Conservation (phyloP, 1,284 basidiomycete species). For the Sporisorium exsertum region DNA sequence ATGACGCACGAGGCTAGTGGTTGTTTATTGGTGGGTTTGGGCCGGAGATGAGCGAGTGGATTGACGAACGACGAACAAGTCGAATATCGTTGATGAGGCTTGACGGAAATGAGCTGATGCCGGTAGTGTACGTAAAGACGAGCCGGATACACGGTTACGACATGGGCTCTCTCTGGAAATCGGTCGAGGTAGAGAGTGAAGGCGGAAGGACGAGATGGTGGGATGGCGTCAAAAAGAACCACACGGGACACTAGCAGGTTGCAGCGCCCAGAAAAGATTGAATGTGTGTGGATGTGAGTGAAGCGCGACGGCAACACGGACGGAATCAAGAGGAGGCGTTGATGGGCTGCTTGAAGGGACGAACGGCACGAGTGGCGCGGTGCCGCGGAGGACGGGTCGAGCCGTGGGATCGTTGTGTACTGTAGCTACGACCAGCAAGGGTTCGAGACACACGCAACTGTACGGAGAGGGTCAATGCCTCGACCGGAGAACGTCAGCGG, state of each 20-base stretch:
- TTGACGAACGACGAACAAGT: background rate
- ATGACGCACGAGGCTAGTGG: constrained; percentile 7
- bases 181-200: background rate
- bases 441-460: background rate
- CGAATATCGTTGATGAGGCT: background rate
- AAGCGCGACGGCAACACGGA: background rate
- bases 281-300: background rate
- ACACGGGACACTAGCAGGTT: background rate
- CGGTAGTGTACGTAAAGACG: background rate
- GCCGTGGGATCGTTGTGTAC: background rate
- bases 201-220: background rate
- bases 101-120: background rate
- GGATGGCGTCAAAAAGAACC: background rate
- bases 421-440: background rate
- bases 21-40: background rate
- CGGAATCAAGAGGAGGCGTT: background rate
- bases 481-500: background rate
- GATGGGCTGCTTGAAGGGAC: background rate
- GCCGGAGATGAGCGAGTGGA: background rate
- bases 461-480: background rate
- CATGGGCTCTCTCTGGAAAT: background rate
- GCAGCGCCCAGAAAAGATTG: too few relatives aligned
- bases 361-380: background rate
- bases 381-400: background rate
- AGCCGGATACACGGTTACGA: background rate